These are phyloP conservation scores for Fusarium buharicum DNA, from an alignment of 2,329 filamentous ascomycete species.

Conservation along the genomic window DNA sequence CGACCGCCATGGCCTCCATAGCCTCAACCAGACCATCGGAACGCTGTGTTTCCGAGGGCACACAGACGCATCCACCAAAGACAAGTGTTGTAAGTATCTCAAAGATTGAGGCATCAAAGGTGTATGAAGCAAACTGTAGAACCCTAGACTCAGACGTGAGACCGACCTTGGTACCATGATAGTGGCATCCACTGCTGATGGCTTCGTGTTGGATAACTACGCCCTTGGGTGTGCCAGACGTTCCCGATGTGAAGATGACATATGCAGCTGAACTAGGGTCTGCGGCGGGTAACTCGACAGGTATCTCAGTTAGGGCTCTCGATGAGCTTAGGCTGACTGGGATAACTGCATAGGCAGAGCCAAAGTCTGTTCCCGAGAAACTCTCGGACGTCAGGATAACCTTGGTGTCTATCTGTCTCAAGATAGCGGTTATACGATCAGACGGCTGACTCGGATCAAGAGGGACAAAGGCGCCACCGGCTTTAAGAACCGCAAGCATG, in stretches of 20 bases:
- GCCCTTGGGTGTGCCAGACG: slow-evolving; percentile 1
- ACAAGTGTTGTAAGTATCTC: slow-evolving; percentile 29
- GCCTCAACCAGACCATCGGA: slow-evolving; percentile 57
- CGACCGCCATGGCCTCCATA: slow-evolving; percentile 48
- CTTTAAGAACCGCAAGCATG: slow-evolving; percentile 30
- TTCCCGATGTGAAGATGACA: slow-evolving; percentile 6
- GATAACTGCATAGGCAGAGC: not conserved
- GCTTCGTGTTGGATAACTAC: slow-evolving; percentile 18
- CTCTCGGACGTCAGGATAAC: not conserved
- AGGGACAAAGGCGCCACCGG: not conserved
- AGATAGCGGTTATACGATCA: not conserved
- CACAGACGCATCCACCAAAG: slow-evolving; percentile 60
- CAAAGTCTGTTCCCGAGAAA: not conserved
- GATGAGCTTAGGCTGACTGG: not conserved
- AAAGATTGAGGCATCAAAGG: slow-evolving; percentile 32
- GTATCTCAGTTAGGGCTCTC: not conserved
- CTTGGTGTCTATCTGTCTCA: not conserved
- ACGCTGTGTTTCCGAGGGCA: slow-evolving; percentile 62
- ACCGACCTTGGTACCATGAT: not conserved
- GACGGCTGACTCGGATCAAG: not conserved
- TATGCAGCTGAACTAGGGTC: not conserved
- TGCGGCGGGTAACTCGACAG: not conserved
- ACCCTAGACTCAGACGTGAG: slow-evolving; percentile 18
- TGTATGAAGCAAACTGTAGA: slow-evolving; percentile 36
- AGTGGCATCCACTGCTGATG: slow-evolving; percentile 7